These are phyloP conservation scores for Cryptosporidium ryanae DNA, from an alignment of 169 alveolate species.

Conservation along the genomic window DNA sequence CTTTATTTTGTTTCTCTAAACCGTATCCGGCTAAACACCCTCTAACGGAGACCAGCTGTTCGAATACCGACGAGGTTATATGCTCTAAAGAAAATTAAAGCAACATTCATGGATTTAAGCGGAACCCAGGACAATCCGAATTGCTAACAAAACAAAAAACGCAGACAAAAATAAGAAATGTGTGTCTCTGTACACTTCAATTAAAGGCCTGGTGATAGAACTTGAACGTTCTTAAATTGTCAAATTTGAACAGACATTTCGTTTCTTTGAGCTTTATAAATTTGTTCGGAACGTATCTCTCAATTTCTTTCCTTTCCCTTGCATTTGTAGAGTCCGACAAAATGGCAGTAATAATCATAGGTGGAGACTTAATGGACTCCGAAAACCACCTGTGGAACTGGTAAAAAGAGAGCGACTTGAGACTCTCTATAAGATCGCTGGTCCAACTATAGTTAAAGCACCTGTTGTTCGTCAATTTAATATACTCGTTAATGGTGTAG, in stretches of 20 bases:
- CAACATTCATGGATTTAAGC: no score
- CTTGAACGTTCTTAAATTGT: conserved; percentile 19
- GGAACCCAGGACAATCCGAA: no score
- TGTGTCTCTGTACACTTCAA: no score
- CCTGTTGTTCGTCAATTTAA: conserved; percentile 13
- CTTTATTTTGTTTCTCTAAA: no score
- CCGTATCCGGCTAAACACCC: no score
- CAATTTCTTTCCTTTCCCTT: neutral
- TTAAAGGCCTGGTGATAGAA: conserved; percentile 11
- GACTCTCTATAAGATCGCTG: neutral
- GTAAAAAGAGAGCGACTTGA: neutral
- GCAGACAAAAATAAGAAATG: no score
- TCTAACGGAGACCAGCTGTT: no score
- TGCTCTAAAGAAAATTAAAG: no score
- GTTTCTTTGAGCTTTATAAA: conserved; percentile 26
- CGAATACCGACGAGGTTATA: no score
- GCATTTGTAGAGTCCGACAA: neutral
- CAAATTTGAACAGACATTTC: conserved; percentile 2
- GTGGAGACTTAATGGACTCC: conserved; percentile 14
- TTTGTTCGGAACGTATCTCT: conserved; percentile 30
- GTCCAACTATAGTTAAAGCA: conserved; percentile 21
- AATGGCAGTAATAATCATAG: conserved; percentile 33
- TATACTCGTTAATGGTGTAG: neutral
- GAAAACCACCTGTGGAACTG: conserved; percentile 50
- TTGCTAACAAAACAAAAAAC: no score